Base-by-base conservation (phyloP, 169 alveolate genomes). In the Plasmodium ovale region DNA sequence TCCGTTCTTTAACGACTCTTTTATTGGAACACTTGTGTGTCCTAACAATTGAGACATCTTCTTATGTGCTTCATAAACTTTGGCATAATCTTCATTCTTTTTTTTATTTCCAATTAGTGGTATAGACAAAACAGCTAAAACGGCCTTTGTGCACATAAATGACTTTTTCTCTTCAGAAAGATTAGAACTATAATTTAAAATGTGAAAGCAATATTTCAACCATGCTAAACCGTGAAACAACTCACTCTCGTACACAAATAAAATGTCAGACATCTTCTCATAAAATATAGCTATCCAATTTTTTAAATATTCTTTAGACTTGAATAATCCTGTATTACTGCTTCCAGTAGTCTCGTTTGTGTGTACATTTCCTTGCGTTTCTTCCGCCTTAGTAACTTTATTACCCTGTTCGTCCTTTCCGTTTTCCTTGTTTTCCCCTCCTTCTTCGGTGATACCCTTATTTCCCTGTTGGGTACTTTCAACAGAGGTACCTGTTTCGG, bases 151-250 rank as follows among this genome's bases (percentile, higher is more conserved):
- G 62, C 97, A 94, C 87, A 95, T 79, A 72, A 72, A 94, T 47
- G 89, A 70, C 42, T 95, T 89, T 42, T 95, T 96, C 62, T 93
- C 95, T 19, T 89, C 94, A 14, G 98, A 37, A 5, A 95, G 93
- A 72, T 92, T 92, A 90, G 92, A 95, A 84, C 95, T 95, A 91
- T 92, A 96, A 93, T 92, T 95, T 37, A 95, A 88, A 47, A 96
- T 72, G 91, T 95, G 98, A 72, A 95, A 88, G 31, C 95, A 95
- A 37, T 94, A 94, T 23, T 94, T 90, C 31, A 95, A 87, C 92
- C 94, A 95, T 7, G 98, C 98, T 16, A 96, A 94, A 6, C 99
- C 98, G 93, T 97, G 99, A 96, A 97, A 97, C 29, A 97, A 93
- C 82, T 96, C 97, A 84, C 96, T 95, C 49, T 98, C 98, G 6